Base-by-base conservation (phyloP, 257 asterid genomes). In the Gynochthodes officinalis region DNA sequence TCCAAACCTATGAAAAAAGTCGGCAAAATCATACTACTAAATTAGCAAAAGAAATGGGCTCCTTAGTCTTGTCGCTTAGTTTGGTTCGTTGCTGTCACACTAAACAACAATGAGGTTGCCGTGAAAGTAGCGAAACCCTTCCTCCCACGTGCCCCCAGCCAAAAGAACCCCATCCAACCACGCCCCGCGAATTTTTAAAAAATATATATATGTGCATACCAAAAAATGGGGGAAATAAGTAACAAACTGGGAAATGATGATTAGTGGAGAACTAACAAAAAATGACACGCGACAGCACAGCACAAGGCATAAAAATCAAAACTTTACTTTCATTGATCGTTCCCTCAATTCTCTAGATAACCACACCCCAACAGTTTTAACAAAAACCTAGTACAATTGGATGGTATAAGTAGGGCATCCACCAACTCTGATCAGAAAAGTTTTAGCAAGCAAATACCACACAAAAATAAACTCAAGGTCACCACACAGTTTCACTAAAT, bases 221-320 rank as follows among this genome's bases (percentile, higher is more conserved):
- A 14, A 67, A 69, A 54, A 55, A 53, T 0, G 7, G 48, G 14
- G 37, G 14, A 52, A 33, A 18, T n/a, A 52, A 25, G 49, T 33
- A 28, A 40, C 6, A 46, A 15, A 12, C 46, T 13, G 19, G 42
- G 61, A 5, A 52, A 13, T 46, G 48, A 32, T 8, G n/a, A 37
- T 27, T 1, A 15, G 60, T 13, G 35, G 48, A 52, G 13, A 42
- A 39, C 44, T 7, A 46, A 7, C 62, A 32, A 46, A n/a, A 67
- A n/a, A 33, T 33, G n/a, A 60, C n/a, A n/a, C 27, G 35, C 18
- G 8, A 55, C 55, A 44, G 28, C 9, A 40, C 61, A 74, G 59
- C 57, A 32, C 30, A 23, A 40, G 28, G 14, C 69, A 64, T 67
- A 83, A 86, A 82, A 90, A 80, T 82, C 82, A 71, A 77, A 74